phyloP scores from a whole-genome alignment of 2,329 filamentous ascomycete species.

The Lasiodiplodia hormozganensis region DNA sequence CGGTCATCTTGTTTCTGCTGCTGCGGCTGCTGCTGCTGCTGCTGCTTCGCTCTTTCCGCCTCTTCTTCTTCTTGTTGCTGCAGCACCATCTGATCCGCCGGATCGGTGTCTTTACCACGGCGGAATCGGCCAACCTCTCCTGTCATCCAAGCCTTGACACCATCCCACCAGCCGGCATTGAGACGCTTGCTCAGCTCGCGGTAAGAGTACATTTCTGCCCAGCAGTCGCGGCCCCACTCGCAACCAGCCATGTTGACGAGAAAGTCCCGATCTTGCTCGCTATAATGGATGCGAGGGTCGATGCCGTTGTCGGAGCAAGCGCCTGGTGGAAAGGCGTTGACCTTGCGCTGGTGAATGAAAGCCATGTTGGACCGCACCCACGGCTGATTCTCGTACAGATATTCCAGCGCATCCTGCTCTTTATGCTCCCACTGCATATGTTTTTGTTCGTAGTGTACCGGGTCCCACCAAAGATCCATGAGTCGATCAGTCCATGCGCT shows the following conservation, averaged over 20 bases:
- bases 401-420: slow-evolving; percentile 93
- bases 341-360: slow-evolving; percentile 88
- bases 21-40: background rate
- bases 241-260: slow-evolving; percentile 98
- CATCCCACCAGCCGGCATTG: slow-evolving; percentile 67
- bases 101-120: background rate
- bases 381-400: slow-evolving; percentile 87
- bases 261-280: slow-evolving; percentile 85
- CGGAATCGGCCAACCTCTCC: slow-evolving; percentile 20
- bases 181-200: slow-evolving; percentile 89
- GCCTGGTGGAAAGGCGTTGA: slow-evolving; percentile 92
- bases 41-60: background rate
- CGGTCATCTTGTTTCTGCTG: background rate
- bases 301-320: slow-evolving; percentile 79
- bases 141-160: slow-evolving; percentile 1
- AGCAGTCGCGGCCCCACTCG: slow-evolving; percentile 95
- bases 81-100: slow-evolving; percentile 19
- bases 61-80: background rate
- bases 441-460: slow-evolving; percentile 95
- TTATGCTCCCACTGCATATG: slow-evolving; percentile 99
- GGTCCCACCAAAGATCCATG: slow-evolving; percentile 98
- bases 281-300: slow-evolving; percentile 83
- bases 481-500: slow-evolving; percentile 89
- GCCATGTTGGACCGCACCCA: slow-evolving; percentile 90
- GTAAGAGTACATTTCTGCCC: slow-evolving; percentile 97